Base-by-base conservation (phyloP, 768 basidiomycete genomes). In the Myochromella boudieri region DNA sequence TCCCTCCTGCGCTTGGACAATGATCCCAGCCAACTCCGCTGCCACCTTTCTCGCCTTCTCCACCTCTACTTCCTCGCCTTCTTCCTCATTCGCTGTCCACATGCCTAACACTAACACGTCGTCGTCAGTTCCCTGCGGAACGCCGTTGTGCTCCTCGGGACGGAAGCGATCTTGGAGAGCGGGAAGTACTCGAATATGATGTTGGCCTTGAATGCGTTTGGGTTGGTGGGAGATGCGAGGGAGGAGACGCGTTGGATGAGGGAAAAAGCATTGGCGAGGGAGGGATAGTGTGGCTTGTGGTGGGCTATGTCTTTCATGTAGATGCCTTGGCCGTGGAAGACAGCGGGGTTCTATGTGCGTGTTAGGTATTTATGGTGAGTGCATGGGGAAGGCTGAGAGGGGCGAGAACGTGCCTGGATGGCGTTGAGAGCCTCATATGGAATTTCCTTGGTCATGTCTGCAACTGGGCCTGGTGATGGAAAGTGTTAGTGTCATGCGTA, bases 381-480 rank as follows among this genome's bases (percentile, higher is more conserved):
- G n/a, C n/a, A n/a, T n/a, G n/a, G n/a, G n/a, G 21, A 31, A 20
- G 4, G 28, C 18, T 36, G 21, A 29, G 17, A 6, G 32, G 11
- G 34, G 31, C 24, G n/a, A 12, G 12, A 32, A 21, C 3, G 42
- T 45, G 71, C 77, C 58, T 68, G 62, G 5, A 77, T 32, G 1
- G 56, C 40, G 53, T 80, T 80, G n/a, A 79, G 41, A 31, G 62
- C 42, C 52, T 77, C 77, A 44, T 69, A 81, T 0, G 78, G 78
- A 0, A 77, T 65, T 53, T 77, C 78, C 20, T 61, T 61, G 4
- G 72, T 61, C 10, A 54, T 49, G 53, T 80, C 74, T 0, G 59
- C 60, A n/a, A 74, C 46, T 22, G 77, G 77, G n/a, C n/a, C n/a
- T n/a, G n/a, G n/a, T n/a, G n/a, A n/a, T n/a, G n/a, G n/a, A n/a